Evolutionary conservation across 2,329 filamentous ascomycete species (phyloP), one percentile per base, ranked within the genome.

Genomic region (Pseudogymnoascus sp.): DNA sequence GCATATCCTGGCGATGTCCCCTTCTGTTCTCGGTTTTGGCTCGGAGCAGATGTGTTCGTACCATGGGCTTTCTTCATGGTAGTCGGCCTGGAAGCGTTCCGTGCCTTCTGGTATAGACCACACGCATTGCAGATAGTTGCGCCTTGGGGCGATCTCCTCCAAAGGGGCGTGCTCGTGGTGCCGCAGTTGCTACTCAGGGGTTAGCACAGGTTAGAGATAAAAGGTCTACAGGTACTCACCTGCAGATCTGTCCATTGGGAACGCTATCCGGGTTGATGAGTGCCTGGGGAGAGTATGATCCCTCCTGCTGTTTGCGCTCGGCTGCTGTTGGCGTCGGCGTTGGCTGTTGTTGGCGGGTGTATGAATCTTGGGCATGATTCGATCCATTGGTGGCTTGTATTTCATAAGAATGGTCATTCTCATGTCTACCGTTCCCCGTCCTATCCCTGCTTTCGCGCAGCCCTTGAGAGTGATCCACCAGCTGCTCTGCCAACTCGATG

Each of bases 111-210:
- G 74, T 99, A 99, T 14, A 99, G 81, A 43, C 94, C 94, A 72
- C 94, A 99, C 5, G 94, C 94, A 76, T 99, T 99, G 78, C 94
- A 99, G 64, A 99, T 97, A 29, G 92, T 97, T 62, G 91, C 89
- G 31, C 94, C 94, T 70, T 92, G 87, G 0, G 93, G 93, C 14
- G 93, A 96, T 71, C 94, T 85, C 72, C 94, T 86, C 94, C 94
- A 99, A 38, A 99, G 78, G 23, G 94, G 94, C 55, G 94, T 99
- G 73, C 89, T 87, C 61, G 92, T 97, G 14, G 94, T 97, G 63
- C 88, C 89, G 74, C 94, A 99, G 76, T 99, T 99, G 73, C 94
- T 99, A 65, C 35, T 59, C 61, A 61, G n/a, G 10, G 41, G 72
- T 64, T 71, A 68, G 43, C 61, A 62, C n/a, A 11, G 38, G 69